Base-by-base conservation (phyloP, 2,329 filamentous ascomycete species). In the Cladosporium halotolerans region DNA sequence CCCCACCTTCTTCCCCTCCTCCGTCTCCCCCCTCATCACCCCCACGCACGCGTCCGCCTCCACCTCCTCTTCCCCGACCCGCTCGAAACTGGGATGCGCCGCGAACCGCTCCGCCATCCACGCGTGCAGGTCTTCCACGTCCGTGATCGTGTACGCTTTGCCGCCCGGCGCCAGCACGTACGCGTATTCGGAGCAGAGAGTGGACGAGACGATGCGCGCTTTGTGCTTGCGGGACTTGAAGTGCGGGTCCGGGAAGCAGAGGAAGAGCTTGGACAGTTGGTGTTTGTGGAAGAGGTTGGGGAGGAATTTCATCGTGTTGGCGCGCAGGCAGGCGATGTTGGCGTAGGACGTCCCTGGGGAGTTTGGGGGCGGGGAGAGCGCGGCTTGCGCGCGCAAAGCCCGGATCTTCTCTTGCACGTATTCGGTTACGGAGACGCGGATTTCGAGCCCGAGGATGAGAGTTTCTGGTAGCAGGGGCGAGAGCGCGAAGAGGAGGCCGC, bases 281-380 rank as follows among this genome's bases (percentile, higher is more conserved):
- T 74, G 77, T 64, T 85, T 87, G 52, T 73, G 76, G 77, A 99
- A 97, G 77, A 96, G 96, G 68, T 99, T 97, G 57, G 95, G 92
- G n/a, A 99, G 77, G 71, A 97, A 99, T 70, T 99, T 99, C 93
- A 99, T 99, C 4, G 89, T 89, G 74, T 99, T 99, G 60, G 89
- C 88, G 57, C 93, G 85, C 45, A 99, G 76, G 67, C 89, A 95
- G 33, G 87, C 84, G 51, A 92, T 85, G 69, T 99, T 99, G 66
- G 95, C 86, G 70, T 89, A 97, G 44, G 75, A 70, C 14, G 70
- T 68, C n/a, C n/a, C n/a, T n/a, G 0, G 68, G 62, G 13, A 70
- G 39, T n/a, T n/a, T n/a, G 62, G 6, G 19, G 19, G 6, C 3
- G 19, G 19, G 23, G 55, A n/a, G 14, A 45, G n/a, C 10, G 38